Base-by-base conservation (phyloP, 306 rosid species). In the Quercus dentata region DNA sequence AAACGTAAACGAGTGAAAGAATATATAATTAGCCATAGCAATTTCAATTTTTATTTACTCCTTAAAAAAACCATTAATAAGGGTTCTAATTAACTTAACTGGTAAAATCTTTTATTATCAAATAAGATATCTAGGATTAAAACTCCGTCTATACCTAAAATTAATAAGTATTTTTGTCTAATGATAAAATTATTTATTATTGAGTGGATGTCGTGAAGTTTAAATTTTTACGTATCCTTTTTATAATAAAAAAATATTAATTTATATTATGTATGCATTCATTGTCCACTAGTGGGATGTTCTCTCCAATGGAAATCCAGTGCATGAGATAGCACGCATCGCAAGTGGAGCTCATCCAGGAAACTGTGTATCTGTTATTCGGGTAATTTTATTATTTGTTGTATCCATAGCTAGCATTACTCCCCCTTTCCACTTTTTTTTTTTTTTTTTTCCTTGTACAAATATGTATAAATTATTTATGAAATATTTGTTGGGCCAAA, bases 251-350 rank as follows among this genome's bases (percentile, higher is more conserved):
- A 41, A 41, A 41, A 41, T 79, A 14, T 3, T 35, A 6, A 77
- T 52, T 41, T 20, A 23, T 18, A 71, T 1, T 13, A 44, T 38
- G 5, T 27, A 55, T 4, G 30, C 10, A 35, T 49, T 56, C 57
- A 5, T 61, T 80, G 21, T 78, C 3, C 73, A 44, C 38, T 79
- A 94, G 97, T 92, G 98, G 97, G 97, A 94, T 79, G 81, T 87
- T 73, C 86, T 92, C 21, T 74, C 79, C 15, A 8, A 35, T 74
- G 89, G 83, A 71, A 70, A 75, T 75, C 68, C 82, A 12, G 83
- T 76, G 18, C 72, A 77, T 4, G 85, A 82, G 78, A 62, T 92
- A 79, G 90, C 78, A 2, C 90, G 74, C 65, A 84, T 94, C 75
- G 65, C 84, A 69, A 85, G 56, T 8, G 94, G 94, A 81, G 49